A percentile compares a stretch with the other conserved stretches of the same genome.
phyloP scores from a whole-genome alignment of 2,329 filamentous ascomycete genomes.

The Anisogramma anomala region DNA sequence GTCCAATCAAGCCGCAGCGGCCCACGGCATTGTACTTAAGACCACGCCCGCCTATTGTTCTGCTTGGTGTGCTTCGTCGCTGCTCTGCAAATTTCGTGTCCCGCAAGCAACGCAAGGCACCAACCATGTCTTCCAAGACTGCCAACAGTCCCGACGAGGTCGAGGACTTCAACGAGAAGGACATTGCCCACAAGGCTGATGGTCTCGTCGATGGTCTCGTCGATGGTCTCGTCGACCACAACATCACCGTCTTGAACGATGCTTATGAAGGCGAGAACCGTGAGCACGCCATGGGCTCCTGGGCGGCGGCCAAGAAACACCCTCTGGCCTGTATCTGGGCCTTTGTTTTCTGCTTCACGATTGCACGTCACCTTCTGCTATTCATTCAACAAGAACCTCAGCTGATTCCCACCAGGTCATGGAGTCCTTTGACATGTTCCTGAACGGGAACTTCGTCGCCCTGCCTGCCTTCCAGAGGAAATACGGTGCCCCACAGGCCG shows the following conservation, averaged over 20 bases:
- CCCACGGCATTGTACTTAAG: no score
- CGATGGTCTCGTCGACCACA: constrained; percentile 25
- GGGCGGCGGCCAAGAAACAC: constrained; percentile 27
- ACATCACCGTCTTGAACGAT: constrained; percentile 29
- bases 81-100: no score
- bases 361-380: constrained; percentile 25
- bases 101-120: no score
- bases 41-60: no score
- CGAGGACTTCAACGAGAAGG: no score
- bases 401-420: constrained; percentile 27
- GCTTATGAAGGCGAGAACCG: constrained; percentile 31
- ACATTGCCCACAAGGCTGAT: no score
- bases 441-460: constrained; percentile 36
- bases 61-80: no score
- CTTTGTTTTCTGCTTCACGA: constrained; percentile 38
- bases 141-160: no score
- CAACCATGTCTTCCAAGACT: no score
- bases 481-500: constrained; percentile 25
- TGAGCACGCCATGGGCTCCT: constrained; percentile 30
- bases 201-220: no score
- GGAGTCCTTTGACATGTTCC: constrained; percentile 38
- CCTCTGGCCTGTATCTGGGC: constrained; percentile 36
- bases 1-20: no score
- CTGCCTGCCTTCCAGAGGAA: constrained; percentile 25
- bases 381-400: not conserved